Percentiles rank a stretch among this genome's conserved stretches.
These are phyloP conservation scores for Colletotrichum euphorbiae DNA, from an alignment of 2,329 filamentous ascomycete genomes.

Conservation along the genomic window DNA sequence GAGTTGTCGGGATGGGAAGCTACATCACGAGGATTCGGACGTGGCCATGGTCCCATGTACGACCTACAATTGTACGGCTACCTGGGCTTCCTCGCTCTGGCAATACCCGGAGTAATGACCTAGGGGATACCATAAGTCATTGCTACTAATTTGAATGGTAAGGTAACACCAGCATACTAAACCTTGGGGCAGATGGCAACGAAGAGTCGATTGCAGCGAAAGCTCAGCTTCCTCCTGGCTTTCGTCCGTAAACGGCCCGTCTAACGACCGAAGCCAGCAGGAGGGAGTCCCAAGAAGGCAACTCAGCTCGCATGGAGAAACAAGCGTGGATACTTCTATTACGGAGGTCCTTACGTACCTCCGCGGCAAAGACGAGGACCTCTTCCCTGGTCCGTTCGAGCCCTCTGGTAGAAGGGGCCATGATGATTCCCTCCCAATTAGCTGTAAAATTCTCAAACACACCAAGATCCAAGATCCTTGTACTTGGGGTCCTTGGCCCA, in stretches of 20 bases:
- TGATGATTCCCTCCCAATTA: constrained; percentile 38
- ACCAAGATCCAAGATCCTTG: constrained; percentile 60
- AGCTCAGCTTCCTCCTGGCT: not conserved
- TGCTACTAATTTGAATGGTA: no score
- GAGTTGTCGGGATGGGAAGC: not conserved
- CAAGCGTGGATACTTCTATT: constrained; percentile 44
- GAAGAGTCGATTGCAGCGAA: no score
- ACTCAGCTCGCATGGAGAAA: constrained; percentile 46
- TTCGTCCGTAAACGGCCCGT: constrained; percentile 8
- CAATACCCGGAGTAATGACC: no score
- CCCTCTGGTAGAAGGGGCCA: constrained; percentile 27
- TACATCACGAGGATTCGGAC: not conserved
- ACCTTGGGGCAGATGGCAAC: no score
- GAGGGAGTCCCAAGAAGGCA: not conserved
- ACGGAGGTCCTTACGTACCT: constrained; percentile 42
- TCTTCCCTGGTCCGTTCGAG: constrained; percentile 21
- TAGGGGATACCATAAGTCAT: no score
- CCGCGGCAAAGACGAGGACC: constrained; percentile 7
- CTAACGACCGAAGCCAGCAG: not conserved
- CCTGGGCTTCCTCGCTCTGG: not conserved
- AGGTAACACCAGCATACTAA: no score
- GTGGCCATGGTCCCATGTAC: not conserved
- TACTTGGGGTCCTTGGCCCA: constrained; percentile 64
- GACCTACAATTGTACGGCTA: not conserved
- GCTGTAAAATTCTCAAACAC: not conserved